phyloP scores from a whole-genome alignment of 768 basidiomycete species.

The Neoboletus magnificus region DNA sequence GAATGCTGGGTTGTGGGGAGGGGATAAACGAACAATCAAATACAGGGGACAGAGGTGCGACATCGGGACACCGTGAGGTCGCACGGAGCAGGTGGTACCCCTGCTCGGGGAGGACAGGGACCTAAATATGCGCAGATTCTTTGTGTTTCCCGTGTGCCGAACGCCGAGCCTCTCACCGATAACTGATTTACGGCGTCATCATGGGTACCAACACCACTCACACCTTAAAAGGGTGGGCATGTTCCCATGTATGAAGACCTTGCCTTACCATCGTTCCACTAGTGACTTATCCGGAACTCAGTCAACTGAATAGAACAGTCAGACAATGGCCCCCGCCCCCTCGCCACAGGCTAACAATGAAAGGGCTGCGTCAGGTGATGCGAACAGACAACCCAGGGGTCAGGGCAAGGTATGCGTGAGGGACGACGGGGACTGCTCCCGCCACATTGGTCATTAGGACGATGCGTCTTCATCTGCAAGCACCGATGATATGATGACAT shows the following conservation, averaged over 20 bases:
- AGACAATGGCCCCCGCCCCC: not conserved
- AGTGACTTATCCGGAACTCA: not conserved
- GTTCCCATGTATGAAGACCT: slow-evolving; percentile 12
- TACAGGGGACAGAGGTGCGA: not conserved
- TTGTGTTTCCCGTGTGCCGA: slow-evolving; percentile 5
- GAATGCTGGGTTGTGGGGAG: slow-evolving; percentile 7
- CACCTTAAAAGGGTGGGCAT: slow-evolving; percentile 1
- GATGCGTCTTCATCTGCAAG: not conserved
- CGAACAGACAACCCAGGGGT: slow-evolving; percentile 12
- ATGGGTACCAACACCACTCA: slow-evolving; percentile 2
- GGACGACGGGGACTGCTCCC: not conserved
- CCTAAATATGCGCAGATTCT: slow-evolving; percentile 13
- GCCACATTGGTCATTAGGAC: not conserved
- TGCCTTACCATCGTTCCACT: not conserved
- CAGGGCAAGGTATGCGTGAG: slow-evolving; percentile 9
- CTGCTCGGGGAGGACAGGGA: not conserved
- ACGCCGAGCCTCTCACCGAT: slow-evolving; percentile 1
- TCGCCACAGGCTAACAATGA: not conserved
- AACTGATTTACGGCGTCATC: slow-evolving; percentile 11
- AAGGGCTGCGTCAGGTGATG: slow-evolving; percentile 10
- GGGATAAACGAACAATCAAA: slow-evolving; percentile 4
- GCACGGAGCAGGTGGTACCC: slow-evolving; percentile 1
- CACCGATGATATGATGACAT: not conserved
- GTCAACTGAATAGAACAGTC: not conserved
- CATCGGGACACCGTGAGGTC: slow-evolving; percentile 5